These are phyloP conservation scores for Pelargonium australe DNA, from an alignment of 441 rosid species.

Conservation along the genomic window DNA sequence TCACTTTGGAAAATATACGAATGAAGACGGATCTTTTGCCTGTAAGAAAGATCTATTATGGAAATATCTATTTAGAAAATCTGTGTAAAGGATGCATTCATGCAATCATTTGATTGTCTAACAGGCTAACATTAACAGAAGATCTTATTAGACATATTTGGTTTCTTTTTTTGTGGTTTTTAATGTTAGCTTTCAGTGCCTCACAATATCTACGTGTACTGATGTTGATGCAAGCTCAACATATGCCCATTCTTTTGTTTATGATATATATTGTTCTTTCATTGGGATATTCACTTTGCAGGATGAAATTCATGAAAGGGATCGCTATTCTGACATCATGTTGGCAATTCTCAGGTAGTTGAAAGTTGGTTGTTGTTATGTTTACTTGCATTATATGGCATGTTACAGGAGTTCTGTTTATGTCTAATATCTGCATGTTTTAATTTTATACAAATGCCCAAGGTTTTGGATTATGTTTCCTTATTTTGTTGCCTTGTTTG, in stretches of 20 bases:
- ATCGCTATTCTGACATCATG: conserved; percentile 87
- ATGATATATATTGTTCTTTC: conserved; percentile 3
- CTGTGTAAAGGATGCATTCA: no score
- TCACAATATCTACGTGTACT: background rate
- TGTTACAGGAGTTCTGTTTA: no score
- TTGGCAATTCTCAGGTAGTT: conserved; percentile 81
- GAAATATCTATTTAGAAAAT: no score
- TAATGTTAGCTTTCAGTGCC: background rate
- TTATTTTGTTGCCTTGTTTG: conserved; percentile 27
- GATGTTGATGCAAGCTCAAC: background rate
- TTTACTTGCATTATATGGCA: conserved; percentile 5
- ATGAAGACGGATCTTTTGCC: no score
- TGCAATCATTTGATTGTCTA: no score
- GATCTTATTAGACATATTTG: no score
- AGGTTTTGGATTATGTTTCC: conserved; percentile 10
- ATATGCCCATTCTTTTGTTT: background rate
- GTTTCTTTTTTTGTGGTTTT: background rate
- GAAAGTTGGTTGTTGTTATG: conserved; percentile 14
- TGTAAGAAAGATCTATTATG: no score
- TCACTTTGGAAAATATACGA: no score
- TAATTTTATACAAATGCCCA: background rate
- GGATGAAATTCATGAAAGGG: conserved; percentile 99
- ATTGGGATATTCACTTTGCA: conserved; percentile 25
- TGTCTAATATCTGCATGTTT: background rate
- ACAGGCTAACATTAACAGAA: no score